Evolutionary conservation across 768 basidiomycete species (phyloP).

Genomic region (Leccinum subtestaceum): DNA sequence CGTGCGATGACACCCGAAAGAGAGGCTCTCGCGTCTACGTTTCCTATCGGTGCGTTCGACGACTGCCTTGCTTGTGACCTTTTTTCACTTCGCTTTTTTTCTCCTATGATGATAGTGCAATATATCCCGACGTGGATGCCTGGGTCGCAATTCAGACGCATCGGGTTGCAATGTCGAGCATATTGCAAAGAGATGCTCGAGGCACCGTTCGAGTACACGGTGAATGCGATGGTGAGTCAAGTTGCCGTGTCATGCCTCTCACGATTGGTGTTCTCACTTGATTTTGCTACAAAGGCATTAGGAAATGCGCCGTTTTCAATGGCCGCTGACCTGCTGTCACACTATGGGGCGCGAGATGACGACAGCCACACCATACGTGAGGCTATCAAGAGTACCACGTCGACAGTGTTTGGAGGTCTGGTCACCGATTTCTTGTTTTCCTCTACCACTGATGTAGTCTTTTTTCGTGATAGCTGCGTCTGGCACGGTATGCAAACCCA

Average conservation of each 20-base stretch:
- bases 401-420: slow-evolving; percentile 6
- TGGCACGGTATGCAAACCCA: not conserved
- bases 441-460: not conserved
- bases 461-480: not conserved
- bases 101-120: not conserved
- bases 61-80: not conserved
- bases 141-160: slow-evolving; percentile 1
- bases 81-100: not conserved
- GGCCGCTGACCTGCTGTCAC: not conserved
- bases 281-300: not conserved
- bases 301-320: slow-evolving; percentile 1
- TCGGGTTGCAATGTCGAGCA: slow-evolving; percentile 9
- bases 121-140: slow-evolving; percentile 11
- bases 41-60: slow-evolving; percentile 1
- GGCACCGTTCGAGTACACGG: not conserved
- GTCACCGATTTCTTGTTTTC: not conserved
- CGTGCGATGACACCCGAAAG: slow-evolving; percentile 3
- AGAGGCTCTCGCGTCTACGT: slow-evolving; percentile 1
- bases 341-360: not conserved
- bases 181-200: slow-evolving; percentile 20
- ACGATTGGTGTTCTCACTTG: not conserved
- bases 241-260: not conserved
- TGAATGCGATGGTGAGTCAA: not conserved
- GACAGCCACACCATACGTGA: not conserved
- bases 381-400: not conserved